Evolutionary conservation across 2,329 filamentous ascomycete species (phyloP), one percentile per base, ranked within the genome.

Genomic region (Tolypocladium tropicale): DNA sequence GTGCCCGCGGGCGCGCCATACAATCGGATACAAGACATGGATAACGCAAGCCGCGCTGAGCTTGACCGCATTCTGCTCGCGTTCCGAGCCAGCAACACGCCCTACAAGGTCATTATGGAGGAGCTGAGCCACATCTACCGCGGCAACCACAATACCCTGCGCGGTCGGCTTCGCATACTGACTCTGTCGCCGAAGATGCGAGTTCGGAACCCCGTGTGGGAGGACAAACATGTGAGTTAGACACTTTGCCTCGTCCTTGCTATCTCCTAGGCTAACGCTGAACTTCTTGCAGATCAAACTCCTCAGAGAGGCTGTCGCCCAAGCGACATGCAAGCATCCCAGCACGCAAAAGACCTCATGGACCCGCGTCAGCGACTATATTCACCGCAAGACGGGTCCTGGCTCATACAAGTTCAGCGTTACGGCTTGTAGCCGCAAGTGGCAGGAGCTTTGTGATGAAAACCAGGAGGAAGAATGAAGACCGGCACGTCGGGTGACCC

Each of bases 351-450:
- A 75, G 62, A 70, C 80, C 12, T 73, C 78, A 2, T 86, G 83
- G 83, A 82, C 82, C 63, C 67, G 73, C 30, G 78, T 85, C 2
- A 76, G 79, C 0, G 70, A 78, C 23, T 79, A 79, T 60, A 84
- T 86, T 41, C 62, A 64, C 16, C 59, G 70, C 0, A 67, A 77
- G 43, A 48, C 43, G 14, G 43, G 43, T 43, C 81, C 80, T 1
- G 81, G 80, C 2, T 78, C 78, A 3, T 85, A 85, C 64, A 72
- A 72, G 51, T 86, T 85, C 63, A 81, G 81, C 10, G 76, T 79
- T 60, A 76, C 78, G 12, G 83, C 82, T 0, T 83, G 81, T 61
- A 77, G 78, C 37, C 82, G 80, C 69, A 78, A 79, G 57, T 85
- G 79, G 77, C 74, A 80, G 56, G 72, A 77, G 55, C 65, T 80